Conservation (phyloP, 345 rosid species). For the Citrus medica region DNA sequence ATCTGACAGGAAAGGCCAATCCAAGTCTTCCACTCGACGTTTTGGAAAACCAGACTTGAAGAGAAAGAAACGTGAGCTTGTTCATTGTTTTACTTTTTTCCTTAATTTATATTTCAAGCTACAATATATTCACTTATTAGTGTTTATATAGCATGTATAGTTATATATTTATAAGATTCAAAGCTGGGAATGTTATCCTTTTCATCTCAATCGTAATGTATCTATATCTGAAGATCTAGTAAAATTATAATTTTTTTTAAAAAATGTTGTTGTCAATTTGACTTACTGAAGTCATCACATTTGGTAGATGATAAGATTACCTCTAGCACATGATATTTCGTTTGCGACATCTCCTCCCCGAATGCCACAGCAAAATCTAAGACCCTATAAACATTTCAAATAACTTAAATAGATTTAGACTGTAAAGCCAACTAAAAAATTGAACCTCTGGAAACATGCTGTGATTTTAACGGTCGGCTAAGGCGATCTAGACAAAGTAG, state of each 20-base stretch:
- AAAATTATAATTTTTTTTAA: not conserved
- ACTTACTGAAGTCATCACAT: not conserved
- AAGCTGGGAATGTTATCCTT: not conserved
- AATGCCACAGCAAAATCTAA: not conserved
- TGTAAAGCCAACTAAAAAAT: not conserved
- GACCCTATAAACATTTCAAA: not conserved
- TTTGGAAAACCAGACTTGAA: constrained; percentile 29
- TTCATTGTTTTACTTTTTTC: not conserved
- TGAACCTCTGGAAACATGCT: not conserved
- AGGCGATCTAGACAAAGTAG: too few species aligned
- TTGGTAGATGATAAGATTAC: not conserved
- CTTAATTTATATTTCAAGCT: not conserved
- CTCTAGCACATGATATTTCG: not conserved
- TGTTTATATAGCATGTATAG: not conserved
- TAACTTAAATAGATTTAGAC: not conserved
- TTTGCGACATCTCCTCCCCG: not conserved
- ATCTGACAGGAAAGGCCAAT: constrained; percentile 17
- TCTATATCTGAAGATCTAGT: not conserved
- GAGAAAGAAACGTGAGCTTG: constrained; percentile 42
- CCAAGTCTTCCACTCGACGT: constrained; percentile 27
- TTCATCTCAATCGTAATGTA: not conserved
- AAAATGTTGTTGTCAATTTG: not conserved
- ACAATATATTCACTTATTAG: not conserved
- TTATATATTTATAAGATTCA: not conserved
- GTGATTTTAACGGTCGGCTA: not conserved